Conservation (phyloP, 768 basidiomycete species). For the Paxillus involutus region DNA sequence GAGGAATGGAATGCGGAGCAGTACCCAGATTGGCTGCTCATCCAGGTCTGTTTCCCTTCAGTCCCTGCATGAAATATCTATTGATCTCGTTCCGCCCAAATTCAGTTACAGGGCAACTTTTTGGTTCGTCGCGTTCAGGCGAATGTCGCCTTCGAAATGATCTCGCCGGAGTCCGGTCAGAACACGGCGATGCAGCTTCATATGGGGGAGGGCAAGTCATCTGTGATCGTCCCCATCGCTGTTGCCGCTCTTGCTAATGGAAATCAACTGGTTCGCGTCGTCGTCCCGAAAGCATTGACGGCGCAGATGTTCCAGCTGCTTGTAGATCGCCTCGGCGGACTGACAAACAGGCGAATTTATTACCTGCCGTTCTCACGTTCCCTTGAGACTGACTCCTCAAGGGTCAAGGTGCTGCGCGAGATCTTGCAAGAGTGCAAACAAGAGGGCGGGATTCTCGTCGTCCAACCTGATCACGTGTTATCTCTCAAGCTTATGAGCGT, state of each 20-base stretch:
- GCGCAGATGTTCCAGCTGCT: conserved; percentile 52
- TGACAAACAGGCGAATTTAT: conserved; percentile 47
- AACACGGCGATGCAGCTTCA: conserved; percentile 51
- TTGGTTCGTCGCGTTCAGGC: conserved; percentile 43
- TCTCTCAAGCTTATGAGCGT: conserved; percentile 50
- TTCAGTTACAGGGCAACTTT: conserved; percentile 47
- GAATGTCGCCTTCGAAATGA: conserved; percentile 46
- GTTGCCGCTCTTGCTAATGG: conserved; percentile 42
- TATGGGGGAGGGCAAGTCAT: conserved; percentile 60
- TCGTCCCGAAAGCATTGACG: conserved; percentile 49
- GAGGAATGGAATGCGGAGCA: conserved; percentile 11
- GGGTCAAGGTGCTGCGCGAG: conserved; percentile 23
- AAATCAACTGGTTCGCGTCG: conserved; percentile 42
- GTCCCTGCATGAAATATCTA: background rate
- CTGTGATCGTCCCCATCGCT: conserved; percentile 47
- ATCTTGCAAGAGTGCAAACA: conserved; percentile 40
- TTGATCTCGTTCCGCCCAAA: background rate
- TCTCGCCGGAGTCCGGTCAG: conserved; percentile 31
- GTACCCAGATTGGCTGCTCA: conserved; percentile 43
- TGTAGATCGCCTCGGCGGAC: conserved; percentile 40
- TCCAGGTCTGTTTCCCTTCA: conserved; percentile 34
- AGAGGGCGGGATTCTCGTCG: conserved; percentile 43
- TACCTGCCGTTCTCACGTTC: conserved; percentile 51
- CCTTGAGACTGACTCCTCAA: conserved; percentile 16
- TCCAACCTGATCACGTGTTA: conserved; percentile 54